A percentile compares a stretch with the other conserved stretches of the same genome.
phyloP scores from a whole-genome alignment of 2,329 filamentous ascomycete species.

The Diaporthe batatas region DNA sequence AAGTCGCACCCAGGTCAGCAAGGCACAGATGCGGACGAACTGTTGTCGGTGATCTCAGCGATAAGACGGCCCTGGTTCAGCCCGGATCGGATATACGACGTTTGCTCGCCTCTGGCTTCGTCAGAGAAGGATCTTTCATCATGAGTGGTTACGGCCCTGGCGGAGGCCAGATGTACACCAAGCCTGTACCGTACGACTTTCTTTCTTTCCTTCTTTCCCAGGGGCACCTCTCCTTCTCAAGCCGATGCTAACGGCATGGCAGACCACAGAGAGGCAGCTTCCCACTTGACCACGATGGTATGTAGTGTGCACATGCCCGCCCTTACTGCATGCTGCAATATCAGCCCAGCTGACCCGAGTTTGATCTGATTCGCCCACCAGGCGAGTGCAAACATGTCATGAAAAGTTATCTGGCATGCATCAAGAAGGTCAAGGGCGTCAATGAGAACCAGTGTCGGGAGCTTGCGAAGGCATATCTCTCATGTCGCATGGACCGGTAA shows the following conservation, averaged over 20 bases:
- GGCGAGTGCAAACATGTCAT: constrained; percentile 96
- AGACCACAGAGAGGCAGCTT: constrained; percentile 95
- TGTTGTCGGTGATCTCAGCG: background rate
- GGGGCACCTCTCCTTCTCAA: background rate
- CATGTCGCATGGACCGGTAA: constrained; percentile 95
- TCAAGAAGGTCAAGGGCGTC: constrained; percentile 84
- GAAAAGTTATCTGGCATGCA: constrained; percentile 85
- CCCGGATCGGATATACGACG: background rate
- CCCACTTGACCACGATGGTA: constrained; percentile 91
- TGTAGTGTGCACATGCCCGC: constrained; percentile 39
- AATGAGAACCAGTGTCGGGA: constrained; percentile 89
- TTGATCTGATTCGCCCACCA: constrained; percentile 51
- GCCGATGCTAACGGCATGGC: constrained; percentile 9
- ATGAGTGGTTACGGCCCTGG: constrained; percentile 53
- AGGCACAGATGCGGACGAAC: constrained; percentile 12
- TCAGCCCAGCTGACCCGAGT: background rate
- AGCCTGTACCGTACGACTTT: constrained; percentile 52
- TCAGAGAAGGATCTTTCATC: constrained; percentile 26
- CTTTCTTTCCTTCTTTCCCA: background rate
- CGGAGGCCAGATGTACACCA: constrained; percentile 48
- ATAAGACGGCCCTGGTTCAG: constrained; percentile 13
- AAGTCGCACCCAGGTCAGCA: constrained; percentile 12
- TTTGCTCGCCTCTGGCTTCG: background rate
- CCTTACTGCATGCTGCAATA: constrained; percentile 28
- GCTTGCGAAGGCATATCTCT: constrained; percentile 88